These are phyloP conservation scores for Tremellales sp. DNA, from an alignment of 1,284 basidiomycete genomes.

Conservation along the genomic window DNA sequence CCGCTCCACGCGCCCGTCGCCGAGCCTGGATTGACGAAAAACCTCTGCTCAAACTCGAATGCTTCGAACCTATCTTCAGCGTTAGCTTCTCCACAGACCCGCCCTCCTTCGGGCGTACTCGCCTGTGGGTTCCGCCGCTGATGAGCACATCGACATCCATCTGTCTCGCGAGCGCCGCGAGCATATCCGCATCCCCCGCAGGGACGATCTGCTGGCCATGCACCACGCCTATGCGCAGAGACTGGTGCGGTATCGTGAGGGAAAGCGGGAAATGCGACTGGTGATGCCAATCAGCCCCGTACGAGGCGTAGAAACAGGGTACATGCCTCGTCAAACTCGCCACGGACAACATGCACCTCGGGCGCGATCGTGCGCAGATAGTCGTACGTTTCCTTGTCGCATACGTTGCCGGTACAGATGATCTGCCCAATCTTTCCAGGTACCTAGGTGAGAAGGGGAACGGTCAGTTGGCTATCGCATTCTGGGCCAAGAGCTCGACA, in stretches of 20 bases:
- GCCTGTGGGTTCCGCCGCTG: conserved; percentile 92
- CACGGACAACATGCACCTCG: conserved; percentile 86
- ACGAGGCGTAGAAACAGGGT: no score
- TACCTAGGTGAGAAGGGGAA: conserved; percentile 46
- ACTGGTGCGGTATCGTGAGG: conserved; percentile 69
- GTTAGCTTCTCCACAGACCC: conserved; percentile 5
- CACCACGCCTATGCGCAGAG: conserved; percentile 83
- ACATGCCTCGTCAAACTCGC: conserved; percentile 90
- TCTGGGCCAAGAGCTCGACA: conserved; percentile 17
- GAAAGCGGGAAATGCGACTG: conserved; percentile 68
- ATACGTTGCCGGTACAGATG: conserved; percentile 94
- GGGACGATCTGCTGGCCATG: conserved; percentile 96
- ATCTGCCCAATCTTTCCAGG: conserved; percentile 98
- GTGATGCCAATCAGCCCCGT: not conserved
- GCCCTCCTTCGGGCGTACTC: conserved; percentile 39
- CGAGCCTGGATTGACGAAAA: conserved; percentile 95
- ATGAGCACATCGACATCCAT: conserved; percentile 97
- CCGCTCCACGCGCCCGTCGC: conserved; percentile 93
- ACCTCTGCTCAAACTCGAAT: conserved; percentile 81
- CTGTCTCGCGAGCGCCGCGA: conserved; percentile 81
- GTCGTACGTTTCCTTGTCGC: conserved; percentile 94
- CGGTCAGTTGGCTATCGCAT: not conserved
- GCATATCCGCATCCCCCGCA: conserved; percentile 81
- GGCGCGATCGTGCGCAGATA: conserved; percentile 96
- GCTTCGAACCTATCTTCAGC: conserved; percentile 74